A percentile compares a stretch with the other conserved stretches of the same genome.
Evolutionary conservation across 371 early-diverging fungal genomes (phyloP).

Genomic region (Saksenaea vasiformis): DNA sequence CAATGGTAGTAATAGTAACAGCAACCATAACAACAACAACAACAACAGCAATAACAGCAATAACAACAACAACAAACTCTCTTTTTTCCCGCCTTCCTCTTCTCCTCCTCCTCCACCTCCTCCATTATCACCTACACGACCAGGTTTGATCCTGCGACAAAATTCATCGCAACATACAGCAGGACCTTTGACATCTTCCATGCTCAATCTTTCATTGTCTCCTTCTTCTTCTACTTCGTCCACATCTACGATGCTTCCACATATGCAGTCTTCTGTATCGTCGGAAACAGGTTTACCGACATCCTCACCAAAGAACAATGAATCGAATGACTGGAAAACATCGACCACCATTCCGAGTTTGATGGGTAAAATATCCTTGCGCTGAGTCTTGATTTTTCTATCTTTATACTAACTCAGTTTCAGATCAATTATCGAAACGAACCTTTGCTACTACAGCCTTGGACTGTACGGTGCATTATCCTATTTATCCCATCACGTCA

Average conservation of each 20-base stretch:
- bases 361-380: conserved; percentile 32
- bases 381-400: conserved; percentile 7
- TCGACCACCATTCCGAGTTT: conserved; percentile 39
- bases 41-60: conserved; percentile 22
- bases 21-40: not conserved
- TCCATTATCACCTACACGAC: conserved; percentile 13
- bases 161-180: conserved; percentile 11
- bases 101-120: conserved; percentile 20
- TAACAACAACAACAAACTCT: conserved; percentile 13
- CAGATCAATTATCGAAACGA: conserved; percentile 34
- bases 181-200: conserved; percentile 30
- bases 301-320: not conserved
- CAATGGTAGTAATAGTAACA: not conserved
- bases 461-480: conserved; percentile 16
- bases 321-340: conserved; percentile 19
- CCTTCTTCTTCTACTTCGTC: conserved; percentile 38
- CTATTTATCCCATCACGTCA: conserved; percentile 29
- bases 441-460: conserved; percentile 22
- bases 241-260: conserved; percentile 14
- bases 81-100: conserved; percentile 26
- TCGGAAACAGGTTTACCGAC: conserved; percentile 3
- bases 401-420: conserved; percentile 12
- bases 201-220: conserved; percentile 45
- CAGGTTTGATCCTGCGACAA: conserved; percentile 20
- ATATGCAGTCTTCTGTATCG: conserved; percentile 23